Conservation (phyloP, 495 filamentous ascomycete genomes). For the Talaromyces borbonicus region DNA sequence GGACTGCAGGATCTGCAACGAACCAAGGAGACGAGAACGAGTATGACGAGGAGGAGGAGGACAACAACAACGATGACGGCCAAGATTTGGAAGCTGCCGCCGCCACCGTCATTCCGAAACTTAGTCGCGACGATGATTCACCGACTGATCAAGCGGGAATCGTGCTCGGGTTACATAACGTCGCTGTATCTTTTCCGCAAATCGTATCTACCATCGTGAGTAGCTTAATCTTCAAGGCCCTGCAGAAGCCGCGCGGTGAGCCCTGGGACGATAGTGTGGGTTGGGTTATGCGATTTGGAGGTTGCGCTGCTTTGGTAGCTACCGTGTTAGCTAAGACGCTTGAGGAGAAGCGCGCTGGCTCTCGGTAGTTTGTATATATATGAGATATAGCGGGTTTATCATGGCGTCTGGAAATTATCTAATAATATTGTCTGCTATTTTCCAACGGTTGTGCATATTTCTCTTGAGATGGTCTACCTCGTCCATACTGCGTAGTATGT, state of each 20-base stretch:
- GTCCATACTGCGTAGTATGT: too few relatives aligned
- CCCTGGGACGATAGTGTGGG: conserved; percentile 79
- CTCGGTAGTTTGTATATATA: background rate
- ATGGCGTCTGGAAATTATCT: too few relatives aligned
- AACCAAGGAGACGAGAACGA: conserved; percentile 3
- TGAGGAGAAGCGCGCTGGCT: conserved; percentile 20
- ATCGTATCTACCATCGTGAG: conserved; percentile 76
- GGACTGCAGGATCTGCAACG: background rate
- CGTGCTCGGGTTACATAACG: conserved; percentile 84
- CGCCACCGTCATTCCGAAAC: background rate
- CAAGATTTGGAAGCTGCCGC: conserved; percentile 19
- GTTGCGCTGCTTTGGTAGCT: conserved; percentile 64
- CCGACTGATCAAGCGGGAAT: conserved; percentile 71
- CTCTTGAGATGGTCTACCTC: too few relatives aligned
- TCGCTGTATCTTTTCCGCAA: conserved; percentile 79
- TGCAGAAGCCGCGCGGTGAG: conserved; percentile 73
- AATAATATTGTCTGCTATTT: too few relatives aligned
- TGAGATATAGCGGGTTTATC: too few relatives aligned
- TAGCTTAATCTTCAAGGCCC: conserved; percentile 65
- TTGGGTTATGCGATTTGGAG: conserved; percentile 74
- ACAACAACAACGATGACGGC: conserved; percentile 12
- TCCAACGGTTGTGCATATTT: too few relatives aligned
- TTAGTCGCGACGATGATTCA: conserved; percentile 21
- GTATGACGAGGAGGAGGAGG: conserved; percentile 10
- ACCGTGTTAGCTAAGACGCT: conserved; percentile 51